Base-by-base conservation (phyloP, 768 basidiomycete species). In the Auriculariales sp. region DNA sequence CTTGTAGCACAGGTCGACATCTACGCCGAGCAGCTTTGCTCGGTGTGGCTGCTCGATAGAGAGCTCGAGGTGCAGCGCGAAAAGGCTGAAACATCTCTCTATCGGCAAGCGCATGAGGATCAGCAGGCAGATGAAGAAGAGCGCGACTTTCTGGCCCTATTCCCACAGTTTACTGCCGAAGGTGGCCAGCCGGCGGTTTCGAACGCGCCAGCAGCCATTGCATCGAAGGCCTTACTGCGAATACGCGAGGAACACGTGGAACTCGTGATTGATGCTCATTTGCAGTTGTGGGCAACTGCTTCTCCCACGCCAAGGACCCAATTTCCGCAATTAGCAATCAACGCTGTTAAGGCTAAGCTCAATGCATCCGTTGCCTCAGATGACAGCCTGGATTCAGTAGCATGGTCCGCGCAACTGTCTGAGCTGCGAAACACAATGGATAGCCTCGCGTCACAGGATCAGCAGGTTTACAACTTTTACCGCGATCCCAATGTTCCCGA, bases 41-140 rank as follows among this genome's bases (percentile, higher is more conserved):
- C 78, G n/a, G 71, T 94, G 19, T 97, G 94, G 94, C 70, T 78
- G 35, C 78, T 82, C 35, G 86, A 95, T 55, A 77, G 78, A 24
- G 77, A 79, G 28, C 80, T 76, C 55, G 78, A 80, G 52, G 73
- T 75, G 31, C 73, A 84, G 53, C 70, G 65, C n/a, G 74, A 76
- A 28, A 71, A 74, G 24, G 77, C 77, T 11, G 74, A 80, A 0
- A 75, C 74, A 25, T 83, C 85, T 19, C 65, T 98, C 2, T 99
- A 98, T 68, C 80, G 83, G 24, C 70, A 70, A 44, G 77, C 72
- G 32, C 70, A 71, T 35, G 59, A 71, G 24, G 70, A 77, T 12
- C 65, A 84, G 44, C 66, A 72, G 27, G 71, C 75, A 3, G 84
- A 90, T 57, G 59, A 75, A 31, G 90, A 95, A 59, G 86, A 85